These are phyloP conservation scores for Penicillium sp. DNA, from an alignment of 2,329 filamentous ascomycete species.

Conservation along the genomic window DNA sequence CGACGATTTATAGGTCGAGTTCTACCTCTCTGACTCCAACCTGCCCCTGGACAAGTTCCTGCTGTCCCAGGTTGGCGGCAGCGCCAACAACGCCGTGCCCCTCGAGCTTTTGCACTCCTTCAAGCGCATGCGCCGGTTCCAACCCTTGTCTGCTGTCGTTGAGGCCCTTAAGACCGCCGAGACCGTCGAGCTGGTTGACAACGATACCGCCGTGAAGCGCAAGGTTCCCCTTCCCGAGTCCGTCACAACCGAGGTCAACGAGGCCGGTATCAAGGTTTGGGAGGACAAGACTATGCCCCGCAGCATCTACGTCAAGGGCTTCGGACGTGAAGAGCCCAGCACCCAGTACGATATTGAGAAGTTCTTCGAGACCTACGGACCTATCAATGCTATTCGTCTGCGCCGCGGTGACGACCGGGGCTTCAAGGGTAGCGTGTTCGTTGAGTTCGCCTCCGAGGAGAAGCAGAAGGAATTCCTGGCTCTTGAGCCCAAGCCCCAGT, in stretches of 20 bases:
- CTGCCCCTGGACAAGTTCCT: constrained; percentile 86
- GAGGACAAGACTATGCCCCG: constrained; percentile 67
- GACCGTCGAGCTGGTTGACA: constrained; percentile 70
- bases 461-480: constrained; percentile 76
- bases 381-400: constrained; percentile 79
- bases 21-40: constrained; percentile 93
- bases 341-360: constrained; percentile 93
- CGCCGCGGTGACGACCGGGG: constrained; percentile 69
- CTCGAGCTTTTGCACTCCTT: constrained; percentile 79
- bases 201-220: constrained; percentile 71
- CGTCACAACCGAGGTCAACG: constrained; percentile 55
- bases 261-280: constrained; percentile 54
- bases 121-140: constrained; percentile 94
- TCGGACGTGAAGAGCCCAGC: constrained; percentile 79
- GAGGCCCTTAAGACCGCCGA: constrained; percentile 77
- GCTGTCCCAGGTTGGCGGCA: constrained; percentile 72
- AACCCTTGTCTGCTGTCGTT: constrained; percentile 80
- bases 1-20: constrained; percentile 67
- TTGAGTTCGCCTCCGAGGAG: constrained; percentile 83
- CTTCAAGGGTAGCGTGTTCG: constrained; percentile 97
- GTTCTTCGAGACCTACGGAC: constrained; percentile 80
- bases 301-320: constrained; percentile 91
- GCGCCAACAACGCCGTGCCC: constrained; percentile 70
- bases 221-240: constrained; percentile 65
- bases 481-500: constrained; percentile 77